phyloP scores from a whole-genome alignment of 257 asterid species.

The Fraxinus excelsior region DNA sequence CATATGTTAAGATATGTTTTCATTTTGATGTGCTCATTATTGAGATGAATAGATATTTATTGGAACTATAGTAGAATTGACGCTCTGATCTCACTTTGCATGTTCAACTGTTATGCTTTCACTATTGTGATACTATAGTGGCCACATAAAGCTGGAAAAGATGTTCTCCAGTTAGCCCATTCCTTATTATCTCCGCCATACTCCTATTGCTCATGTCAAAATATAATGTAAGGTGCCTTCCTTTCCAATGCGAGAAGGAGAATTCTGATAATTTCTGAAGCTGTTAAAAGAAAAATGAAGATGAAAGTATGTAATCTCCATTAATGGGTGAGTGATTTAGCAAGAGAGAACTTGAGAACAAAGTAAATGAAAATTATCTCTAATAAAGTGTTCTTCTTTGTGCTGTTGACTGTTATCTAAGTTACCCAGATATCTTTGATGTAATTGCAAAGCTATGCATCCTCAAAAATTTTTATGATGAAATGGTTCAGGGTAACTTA shows the following conservation, averaged over 20 bases:
- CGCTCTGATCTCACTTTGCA: neutral
- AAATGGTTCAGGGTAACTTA: slow-evolving; percentile 69
- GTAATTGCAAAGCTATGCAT: neutral
- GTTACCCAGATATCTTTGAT: neutral
- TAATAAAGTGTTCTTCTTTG: neutral
- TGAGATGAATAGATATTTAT: neutral
- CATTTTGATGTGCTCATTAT: neutral
- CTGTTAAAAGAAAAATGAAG: neutral
- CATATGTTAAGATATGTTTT: neutral
- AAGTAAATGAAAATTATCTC: neutral
- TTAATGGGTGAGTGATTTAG: neutral
- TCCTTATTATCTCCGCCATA: neutral
- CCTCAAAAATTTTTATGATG: slow-evolving; percentile 19
- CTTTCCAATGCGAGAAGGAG: neutral
- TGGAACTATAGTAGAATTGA: neutral
- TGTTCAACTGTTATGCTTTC: neutral
- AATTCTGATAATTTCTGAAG: neutral
- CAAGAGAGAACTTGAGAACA: neutral
- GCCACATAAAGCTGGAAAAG: neutral
- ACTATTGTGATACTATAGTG: neutral
- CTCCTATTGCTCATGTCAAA: neutral
- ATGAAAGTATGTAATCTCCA: neutral
- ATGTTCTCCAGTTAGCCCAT: neutral
- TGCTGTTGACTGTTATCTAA: neutral
- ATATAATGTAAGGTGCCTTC: neutral